Base-by-base conservation (phyloP, 2,329 filamentous ascomycete species). In the Hirsutella minnesotensis region DNA sequence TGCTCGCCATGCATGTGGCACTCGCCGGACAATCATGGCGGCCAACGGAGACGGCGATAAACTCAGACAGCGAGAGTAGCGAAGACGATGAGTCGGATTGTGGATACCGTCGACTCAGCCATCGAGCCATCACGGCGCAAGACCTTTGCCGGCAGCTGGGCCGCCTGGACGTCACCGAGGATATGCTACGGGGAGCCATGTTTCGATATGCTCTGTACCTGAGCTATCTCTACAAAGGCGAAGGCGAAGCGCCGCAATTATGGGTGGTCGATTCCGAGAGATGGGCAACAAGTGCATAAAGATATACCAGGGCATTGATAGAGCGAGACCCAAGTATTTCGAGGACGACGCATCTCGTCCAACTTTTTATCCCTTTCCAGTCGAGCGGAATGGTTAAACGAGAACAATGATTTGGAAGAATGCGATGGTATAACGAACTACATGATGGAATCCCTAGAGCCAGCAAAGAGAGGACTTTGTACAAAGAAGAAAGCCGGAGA, bases 151-250 rank as follows among this genome's bases (percentile, higher is more conserved):
- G 37, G 13, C 42, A 43, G n/a, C 40, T 59, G 18, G 51, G 47
- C 4, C 50, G 51, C 33, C 39, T 47, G 3, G 52, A 53, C 9
- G 22, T 58, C 5, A 46, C 50, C 1, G 49, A 59, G 40, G 47
- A 52, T 1, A 42, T 43, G 12, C 36, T 63, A 18, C 50, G 53
- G 30, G 50, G 50, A 30, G 50, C 52, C 3, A 40, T 62, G 50
- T 63, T 63, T 43, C 54, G 59, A 38, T 63, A 61, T 49, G 55
- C 59, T 2, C 45, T 63, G 41, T 62, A 61, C 38, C 42, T 62
- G 41, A 63, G 59, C 44, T 63, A 63, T 29, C 29, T 51, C n/a
- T 48, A 52, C 15, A 43, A 43, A 7, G 51, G 54, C 3, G 46
- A 51, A 18, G 49, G 50, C 7, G 51, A 54, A 24, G 46, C 50